phyloP scores from a whole-genome alignment of 176 grass and related monocot genomes.

The Bromus sterilis region DNA sequence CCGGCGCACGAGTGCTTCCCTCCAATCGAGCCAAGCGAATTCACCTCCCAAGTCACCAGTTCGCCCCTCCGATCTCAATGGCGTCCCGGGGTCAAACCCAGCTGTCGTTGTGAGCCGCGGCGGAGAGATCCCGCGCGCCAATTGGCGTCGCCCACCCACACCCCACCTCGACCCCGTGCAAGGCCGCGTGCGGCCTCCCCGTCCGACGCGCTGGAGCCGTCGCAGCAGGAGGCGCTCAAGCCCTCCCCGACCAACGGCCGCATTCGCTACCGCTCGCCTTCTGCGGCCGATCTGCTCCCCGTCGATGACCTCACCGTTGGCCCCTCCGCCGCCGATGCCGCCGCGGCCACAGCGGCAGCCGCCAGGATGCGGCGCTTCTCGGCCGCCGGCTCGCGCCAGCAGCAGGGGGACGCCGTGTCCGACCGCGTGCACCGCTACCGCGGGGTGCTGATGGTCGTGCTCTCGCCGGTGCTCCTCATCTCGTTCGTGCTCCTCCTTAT shows the following conservation, averaged over 20 bases:
- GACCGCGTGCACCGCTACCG: conserved; percentile 75
- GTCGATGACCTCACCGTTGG: conserved; percentile 28
- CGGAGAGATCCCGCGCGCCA: conserved; percentile 20
- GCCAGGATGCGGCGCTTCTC: conserved; percentile 70
- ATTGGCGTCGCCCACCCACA: neutral
- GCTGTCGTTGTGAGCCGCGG: conserved; percentile 22
- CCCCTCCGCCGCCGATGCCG: conserved; percentile 21
- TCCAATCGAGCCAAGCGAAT: conserved; percentile 4
- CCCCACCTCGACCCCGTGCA: neutral
- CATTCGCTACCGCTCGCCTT: conserved; percentile 84
- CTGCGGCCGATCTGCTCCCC: conserved; percentile 56
- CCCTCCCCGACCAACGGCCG: conserved; percentile 61
- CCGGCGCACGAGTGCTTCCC: neutral
- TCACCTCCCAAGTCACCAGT: neutral
- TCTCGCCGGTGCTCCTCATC: conserved; percentile 61
- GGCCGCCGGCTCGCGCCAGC: conserved; percentile 26
- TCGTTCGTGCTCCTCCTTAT: conserved; percentile 69
- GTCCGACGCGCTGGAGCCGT: conserved; percentile 52
- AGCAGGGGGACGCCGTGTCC: conserved; percentile 41
- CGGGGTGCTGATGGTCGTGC: conserved; percentile 58
- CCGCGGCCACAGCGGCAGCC: conserved; percentile 5
- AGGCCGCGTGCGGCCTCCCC: conserved; percentile 38
- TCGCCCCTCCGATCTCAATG: conserved; percentile 31
- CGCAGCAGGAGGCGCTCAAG: conserved; percentile 61
- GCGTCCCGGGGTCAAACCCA: conserved; percentile 5